Percentiles rank a stretch among this genome's conserved stretches.
These are phyloP conservation scores for Exsudoporus frostii DNA, from an alignment of 768 basidiomycete species.

Conservation along the genomic window DNA sequence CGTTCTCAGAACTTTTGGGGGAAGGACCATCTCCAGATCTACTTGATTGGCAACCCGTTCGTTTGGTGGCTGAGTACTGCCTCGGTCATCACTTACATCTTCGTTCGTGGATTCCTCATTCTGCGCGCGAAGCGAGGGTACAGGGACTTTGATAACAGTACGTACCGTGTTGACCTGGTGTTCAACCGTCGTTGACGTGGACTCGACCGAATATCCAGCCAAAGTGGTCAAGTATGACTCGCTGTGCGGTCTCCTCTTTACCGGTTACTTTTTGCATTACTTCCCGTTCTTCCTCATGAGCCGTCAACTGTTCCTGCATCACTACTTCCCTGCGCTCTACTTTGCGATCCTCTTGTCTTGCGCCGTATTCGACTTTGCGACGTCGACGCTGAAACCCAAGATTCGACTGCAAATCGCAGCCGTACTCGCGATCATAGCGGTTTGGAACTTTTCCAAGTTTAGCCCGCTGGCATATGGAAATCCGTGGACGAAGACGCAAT, in stretches of 20 bases:
- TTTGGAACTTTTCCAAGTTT: constrained; percentile 77
- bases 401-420: constrained; percentile 79
- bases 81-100: constrained; percentile 64
- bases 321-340: constrained; percentile 97
- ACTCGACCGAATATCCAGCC: constrained; percentile 43
- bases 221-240: constrained; percentile 90
- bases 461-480: constrained; percentile 82
- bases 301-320: constrained; percentile 96
- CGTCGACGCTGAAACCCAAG: constrained; percentile 71
- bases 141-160: constrained; percentile 90
- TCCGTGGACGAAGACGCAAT: constrained; percentile 82
- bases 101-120: constrained; percentile 73
- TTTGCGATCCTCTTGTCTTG: constrained; percentile 81
- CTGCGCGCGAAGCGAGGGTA: constrained; percentile 89
- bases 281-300: constrained; percentile 97
- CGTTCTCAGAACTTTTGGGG: constrained; percentile 90
- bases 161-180: constrained; percentile 26
- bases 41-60: constrained; percentile 91
- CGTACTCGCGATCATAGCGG: constrained; percentile 64
- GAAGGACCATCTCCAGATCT: constrained; percentile 92
- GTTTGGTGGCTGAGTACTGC: constrained; percentile 87
- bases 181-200: constrained; percentile 1
- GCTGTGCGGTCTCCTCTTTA: constrained; percentile 85
- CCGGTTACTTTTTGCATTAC: constrained; percentile 93
- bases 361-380: constrained; percentile 79